Conservation (phyloP, 2,329 filamentous ascomycete species). For the Fusarium temperatum region DNA sequence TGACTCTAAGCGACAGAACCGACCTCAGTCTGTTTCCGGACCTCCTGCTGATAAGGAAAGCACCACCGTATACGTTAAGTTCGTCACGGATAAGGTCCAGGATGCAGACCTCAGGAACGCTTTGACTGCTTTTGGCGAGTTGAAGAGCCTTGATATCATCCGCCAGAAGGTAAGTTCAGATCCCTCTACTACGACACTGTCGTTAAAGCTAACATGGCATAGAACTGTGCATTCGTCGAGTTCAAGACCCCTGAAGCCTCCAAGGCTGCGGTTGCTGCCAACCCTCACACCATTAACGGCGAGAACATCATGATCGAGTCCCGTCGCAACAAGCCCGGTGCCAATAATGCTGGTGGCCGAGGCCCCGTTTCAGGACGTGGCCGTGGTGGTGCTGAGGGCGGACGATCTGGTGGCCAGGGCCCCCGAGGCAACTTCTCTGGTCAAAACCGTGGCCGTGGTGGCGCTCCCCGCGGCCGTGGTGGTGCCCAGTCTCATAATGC, state of each 20-base stretch:
- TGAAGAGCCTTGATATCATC: conserved; percentile 81
- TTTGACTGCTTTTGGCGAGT: conserved; percentile 76
- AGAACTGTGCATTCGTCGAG: conserved; percentile 98
- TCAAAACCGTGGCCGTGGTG: conserved; percentile 71
- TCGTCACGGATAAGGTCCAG: conserved; percentile 89
- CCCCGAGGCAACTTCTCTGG: conserved; percentile 77
- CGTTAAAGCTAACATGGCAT: conserved; percentile 30
- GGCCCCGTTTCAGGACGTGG: conserved; percentile 70
- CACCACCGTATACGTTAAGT: conserved; percentile 92
- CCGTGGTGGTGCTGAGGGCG: conserved; percentile 70
- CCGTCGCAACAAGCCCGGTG: conserved; percentile 78
- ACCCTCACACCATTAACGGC: conserved; percentile 85
- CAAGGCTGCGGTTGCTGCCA: conserved; percentile 81
- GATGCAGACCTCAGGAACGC: conserved; percentile 75
- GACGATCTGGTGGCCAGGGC: conserved; percentile 68
- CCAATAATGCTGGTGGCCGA: conserved; percentile 74
- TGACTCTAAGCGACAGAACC: conserved; percentile 85
- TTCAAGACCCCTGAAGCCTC: conserved; percentile 85
- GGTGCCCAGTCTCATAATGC: conserved; percentile 64
- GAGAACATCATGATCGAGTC: conserved; percentile 89
- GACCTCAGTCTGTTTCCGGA: conserved; percentile 71
- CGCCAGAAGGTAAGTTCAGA: conserved; percentile 75
- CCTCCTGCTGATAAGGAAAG: conserved; percentile 75
- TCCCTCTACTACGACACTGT: neutral
- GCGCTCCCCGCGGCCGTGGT: conserved; percentile 71